phyloP scores from a whole-genome alignment of 352 stramenopile genomes.

The Albugo candida region DNA sequence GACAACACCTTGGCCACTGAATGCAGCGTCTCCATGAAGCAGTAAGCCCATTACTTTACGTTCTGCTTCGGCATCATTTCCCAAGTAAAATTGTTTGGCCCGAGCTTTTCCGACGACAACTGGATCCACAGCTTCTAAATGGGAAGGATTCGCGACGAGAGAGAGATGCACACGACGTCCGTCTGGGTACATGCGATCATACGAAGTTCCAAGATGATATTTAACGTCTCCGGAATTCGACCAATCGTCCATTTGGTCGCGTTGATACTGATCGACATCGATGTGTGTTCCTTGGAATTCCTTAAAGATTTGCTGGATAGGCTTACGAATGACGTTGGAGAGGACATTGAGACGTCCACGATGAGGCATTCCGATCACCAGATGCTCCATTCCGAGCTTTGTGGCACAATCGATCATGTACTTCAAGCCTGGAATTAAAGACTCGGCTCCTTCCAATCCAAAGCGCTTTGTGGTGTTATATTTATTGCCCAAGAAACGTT shows the following conservation, averaged over 20 bases:
- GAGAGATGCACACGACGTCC: conserved; percentile 87
- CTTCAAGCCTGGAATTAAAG: conserved; percentile 89
- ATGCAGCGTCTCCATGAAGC: conserved; percentile 93
- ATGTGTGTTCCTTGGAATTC: conserved; percentile 93
- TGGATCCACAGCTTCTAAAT: conserved; percentile 94
- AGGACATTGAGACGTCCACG: conserved; percentile 93
- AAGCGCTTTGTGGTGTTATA: conserved; percentile 99
- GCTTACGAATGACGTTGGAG: conserved; percentile 96
- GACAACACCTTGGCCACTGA: conserved; percentile 90
- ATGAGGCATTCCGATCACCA: conserved; percentile 98
- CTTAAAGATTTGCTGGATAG: conserved; percentile 94
- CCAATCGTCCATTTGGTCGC: conserved; percentile 73
- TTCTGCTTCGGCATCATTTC: conserved; percentile 71
- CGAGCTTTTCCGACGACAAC: conserved; percentile 89
- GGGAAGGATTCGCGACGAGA: conserved; percentile 92
- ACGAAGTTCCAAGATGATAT: conserved; percentile 96
- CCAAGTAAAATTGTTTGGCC: conserved; percentile 94
- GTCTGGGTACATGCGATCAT: conserved; percentile 90
- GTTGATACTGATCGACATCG: conserved; percentile 75
- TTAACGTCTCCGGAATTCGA: conserved; percentile 92
- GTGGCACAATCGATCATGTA: conserved; percentile 90
- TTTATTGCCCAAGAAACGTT: conserved; percentile 95
- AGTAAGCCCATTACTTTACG: conserved; percentile 87
- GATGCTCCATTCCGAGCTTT: conserved; percentile 88
- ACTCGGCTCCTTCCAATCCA: conserved; percentile 91